These are phyloP conservation scores for Diaporthe batatas DNA, from an alignment of 2,329 filamentous ascomycete genomes.

Conservation along the genomic window DNA sequence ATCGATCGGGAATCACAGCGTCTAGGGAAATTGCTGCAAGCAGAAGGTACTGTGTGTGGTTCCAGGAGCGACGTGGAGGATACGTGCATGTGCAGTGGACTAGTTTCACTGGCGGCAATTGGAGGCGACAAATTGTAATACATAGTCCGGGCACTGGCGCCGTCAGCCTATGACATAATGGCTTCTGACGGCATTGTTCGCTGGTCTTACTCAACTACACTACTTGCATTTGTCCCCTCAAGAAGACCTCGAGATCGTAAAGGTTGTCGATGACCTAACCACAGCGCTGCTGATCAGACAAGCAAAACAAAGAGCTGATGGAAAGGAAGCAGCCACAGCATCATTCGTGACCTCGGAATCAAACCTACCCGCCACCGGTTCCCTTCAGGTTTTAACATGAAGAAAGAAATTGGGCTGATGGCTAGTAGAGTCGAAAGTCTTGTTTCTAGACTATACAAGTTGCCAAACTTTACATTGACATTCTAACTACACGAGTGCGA, in stretches of 20 bases:
- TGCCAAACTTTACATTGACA: not conserved
- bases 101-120: slow-evolving; percentile 3
- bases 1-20: not conserved
- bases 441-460: too few species aligned
- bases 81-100: not conserved
- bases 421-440: too few species aligned
- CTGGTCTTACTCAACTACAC: not conserved
- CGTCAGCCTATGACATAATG: not conserved
- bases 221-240: too few species aligned
- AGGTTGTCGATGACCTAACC: not conserved
- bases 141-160: not conserved
- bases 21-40: not conserved
- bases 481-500: too few species aligned
- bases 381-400: too few species aligned
- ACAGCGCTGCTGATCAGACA: not conserved
- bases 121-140: not conserved
- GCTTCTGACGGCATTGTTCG: not conserved
- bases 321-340: not conserved
- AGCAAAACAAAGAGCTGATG: not conserved
- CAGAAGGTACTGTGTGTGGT: not conserved
- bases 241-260: not conserved
- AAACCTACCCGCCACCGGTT: too few species aligned
- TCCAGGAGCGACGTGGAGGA: not conserved
- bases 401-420: too few species aligned
- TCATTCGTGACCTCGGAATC: not conserved